Conservation (phyloP, 148 eudicot genomes). For the Nepenthes mirabilis region DNA sequence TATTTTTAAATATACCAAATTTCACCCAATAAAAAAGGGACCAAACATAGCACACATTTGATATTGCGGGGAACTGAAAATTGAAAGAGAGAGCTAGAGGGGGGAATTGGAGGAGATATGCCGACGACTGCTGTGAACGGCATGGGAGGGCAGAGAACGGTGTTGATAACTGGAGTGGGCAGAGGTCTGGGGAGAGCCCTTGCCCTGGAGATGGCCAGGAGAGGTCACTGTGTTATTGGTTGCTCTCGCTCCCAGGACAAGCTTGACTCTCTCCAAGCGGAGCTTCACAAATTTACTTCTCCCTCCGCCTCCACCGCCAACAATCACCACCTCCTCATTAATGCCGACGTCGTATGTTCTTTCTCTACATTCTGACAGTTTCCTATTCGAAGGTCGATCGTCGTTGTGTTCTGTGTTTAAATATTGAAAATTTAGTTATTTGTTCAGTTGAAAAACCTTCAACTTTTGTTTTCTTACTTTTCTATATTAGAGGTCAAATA, state of each 20-base stretch:
- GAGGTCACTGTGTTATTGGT: conserved; percentile 73
- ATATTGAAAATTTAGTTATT: no score
- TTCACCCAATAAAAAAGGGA: no score
- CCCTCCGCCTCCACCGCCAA: conserved; percentile 9
- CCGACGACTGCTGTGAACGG: conserved; percentile 16
- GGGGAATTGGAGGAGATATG: not conserved
- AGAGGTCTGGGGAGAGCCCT: conserved; percentile 51
- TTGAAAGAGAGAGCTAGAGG: no score
- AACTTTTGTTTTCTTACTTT: not conserved
- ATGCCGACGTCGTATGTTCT: conserved; percentile 43
- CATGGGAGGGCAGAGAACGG: conserved; percentile 34
- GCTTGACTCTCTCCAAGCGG: conserved; percentile 46
- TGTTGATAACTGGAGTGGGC: conserved; percentile 67
- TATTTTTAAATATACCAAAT: no score
- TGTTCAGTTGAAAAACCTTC: no score
- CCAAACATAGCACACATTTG: no score
- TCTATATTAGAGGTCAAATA: conserved; percentile 41
- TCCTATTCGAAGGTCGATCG: no score
- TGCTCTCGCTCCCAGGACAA: conserved; percentile 73
- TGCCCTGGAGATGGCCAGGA: conserved; percentile 59
- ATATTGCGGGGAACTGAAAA: no score
- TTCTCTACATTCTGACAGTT: no score
- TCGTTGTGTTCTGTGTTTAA: no score
- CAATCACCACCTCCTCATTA: conserved; percentile 38
- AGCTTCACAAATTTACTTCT: conserved; percentile 22